Conservation (phyloP, 2,329 filamentous ascomycete genomes). For the Aspergillus sclerotialis region DNA sequence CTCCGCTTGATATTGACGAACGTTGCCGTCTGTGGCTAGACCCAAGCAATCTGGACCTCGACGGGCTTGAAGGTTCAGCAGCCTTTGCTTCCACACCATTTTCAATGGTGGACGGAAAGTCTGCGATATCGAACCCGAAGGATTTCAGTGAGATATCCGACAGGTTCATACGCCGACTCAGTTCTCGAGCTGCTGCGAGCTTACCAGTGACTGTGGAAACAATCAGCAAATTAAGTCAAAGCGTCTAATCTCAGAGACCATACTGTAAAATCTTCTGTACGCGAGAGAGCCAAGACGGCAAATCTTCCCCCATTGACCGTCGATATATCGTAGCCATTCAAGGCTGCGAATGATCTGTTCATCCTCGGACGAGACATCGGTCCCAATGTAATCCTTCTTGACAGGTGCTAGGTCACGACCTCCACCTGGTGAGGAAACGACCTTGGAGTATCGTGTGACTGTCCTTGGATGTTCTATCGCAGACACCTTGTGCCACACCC, state of each 20-base stretch:
- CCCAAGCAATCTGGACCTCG: slow-evolving; percentile 20
- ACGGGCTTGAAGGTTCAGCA: slow-evolving; percentile 24
- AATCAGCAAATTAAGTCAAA: slow-evolving; percentile 19
- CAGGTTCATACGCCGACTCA: slow-evolving; percentile 46
- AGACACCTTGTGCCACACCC: slow-evolving; percentile 30
- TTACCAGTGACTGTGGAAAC: slow-evolving; percentile 25
- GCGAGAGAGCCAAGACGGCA: slow-evolving; percentile 62
- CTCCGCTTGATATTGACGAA: slow-evolving; percentile 17
- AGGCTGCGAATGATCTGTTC: slow-evolving; percentile 72
- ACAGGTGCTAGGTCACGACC: slow-evolving; percentile 56
- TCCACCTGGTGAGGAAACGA: slow-evolving; percentile 46
- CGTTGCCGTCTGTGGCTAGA: slow-evolving; percentile 22
- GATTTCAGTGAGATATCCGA: slow-evolving; percentile 38
- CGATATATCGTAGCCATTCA: slow-evolving; percentile 75
- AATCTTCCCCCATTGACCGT: slow-evolving; percentile 64
- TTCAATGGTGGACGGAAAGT: slow-evolving; percentile 14
- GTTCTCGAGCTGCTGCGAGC: slow-evolving; percentile 49
- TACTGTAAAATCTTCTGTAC: slow-evolving; percentile 81
- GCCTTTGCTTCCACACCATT: slow-evolving; percentile 17
- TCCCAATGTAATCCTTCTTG: slow-evolving; percentile 63
- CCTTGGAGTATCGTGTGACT: slow-evolving; percentile 27
- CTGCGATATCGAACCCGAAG: slow-evolving; percentile 32
- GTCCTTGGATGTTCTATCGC: slow-evolving; percentile 24
- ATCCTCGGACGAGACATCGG: slow-evolving; percentile 51
- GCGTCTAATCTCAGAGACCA: slow-evolving; percentile 32